Percentiles rank a stretch among this genome's conserved stretches.
Conservation (phyloP, 2,329 filamentous ascomycete species). For the Diaporthe sp. region DNA sequence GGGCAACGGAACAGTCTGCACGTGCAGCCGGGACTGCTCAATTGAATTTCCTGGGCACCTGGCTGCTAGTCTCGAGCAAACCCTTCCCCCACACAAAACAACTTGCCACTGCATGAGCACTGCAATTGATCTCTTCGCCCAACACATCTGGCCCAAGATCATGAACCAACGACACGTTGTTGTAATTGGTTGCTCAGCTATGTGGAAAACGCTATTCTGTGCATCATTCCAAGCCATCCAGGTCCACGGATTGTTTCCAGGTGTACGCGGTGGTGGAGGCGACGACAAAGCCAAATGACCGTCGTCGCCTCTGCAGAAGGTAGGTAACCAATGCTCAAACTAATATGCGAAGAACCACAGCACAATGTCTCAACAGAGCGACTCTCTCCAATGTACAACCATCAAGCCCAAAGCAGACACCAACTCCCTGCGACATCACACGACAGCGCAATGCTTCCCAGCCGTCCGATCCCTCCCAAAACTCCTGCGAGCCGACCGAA, state of each 20-base stretch:
- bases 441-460: conserved; percentile 38
- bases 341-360: conserved; percentile 19
- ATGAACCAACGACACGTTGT: conserved; percentile 22
- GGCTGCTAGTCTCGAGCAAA: conserved; percentile 5
- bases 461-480: conserved; percentile 12
- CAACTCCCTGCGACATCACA: conserved; percentile 33
- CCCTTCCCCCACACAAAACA: conserved; percentile 21
- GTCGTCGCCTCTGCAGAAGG: conserved; percentile 24
- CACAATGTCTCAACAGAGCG: conserved; percentile 7
- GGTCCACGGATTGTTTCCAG: conserved; percentile 1
- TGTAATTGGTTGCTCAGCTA: conserved; percentile 29
- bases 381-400: conserved; percentile 30
- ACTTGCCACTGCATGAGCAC: neutral
- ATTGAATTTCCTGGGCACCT: neutral
- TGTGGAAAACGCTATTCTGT: conserved; percentile 33
- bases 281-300: neutral
- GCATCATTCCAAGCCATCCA: conserved; percentile 32
- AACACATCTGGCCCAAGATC: neutral
- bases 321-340: conserved; percentile 22
- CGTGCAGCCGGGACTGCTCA: conserved; percentile 14
- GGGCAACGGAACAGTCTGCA: neutral
- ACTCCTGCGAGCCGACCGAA: conserved; percentile 33
- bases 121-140: neutral
- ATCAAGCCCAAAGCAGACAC: conserved; percentile 33
- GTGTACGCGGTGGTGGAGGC: conserved; percentile 9